These are phyloP conservation scores for Spergularia azorica DNA, from an alignment of 179 eudicot species.

Conservation along the genomic window DNA sequence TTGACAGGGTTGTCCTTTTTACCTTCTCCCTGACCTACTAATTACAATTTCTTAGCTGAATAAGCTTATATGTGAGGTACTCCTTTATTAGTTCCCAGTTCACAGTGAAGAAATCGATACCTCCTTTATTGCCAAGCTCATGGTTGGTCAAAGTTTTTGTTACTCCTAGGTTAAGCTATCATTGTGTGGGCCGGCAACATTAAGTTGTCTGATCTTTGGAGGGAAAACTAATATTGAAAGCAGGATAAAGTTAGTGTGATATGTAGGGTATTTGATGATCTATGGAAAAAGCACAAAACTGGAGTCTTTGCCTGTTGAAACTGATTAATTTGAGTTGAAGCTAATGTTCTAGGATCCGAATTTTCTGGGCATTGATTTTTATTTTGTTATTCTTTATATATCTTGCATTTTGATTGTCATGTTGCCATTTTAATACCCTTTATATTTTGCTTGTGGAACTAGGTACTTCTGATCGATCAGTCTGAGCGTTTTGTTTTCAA, in stretches of 20 bases:
- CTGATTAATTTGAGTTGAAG: not conserved
- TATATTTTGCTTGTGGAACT: slow-evolving; percentile 28
- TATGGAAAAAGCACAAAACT: not conserved
- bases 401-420: not conserved
- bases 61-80: too few species aligned
- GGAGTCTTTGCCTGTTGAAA: not conserved
- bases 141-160: not conserved
- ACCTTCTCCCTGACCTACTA: too few species aligned
- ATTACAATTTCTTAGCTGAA: too few species aligned
- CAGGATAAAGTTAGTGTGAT: not conserved
- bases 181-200: not conserved
- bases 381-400: not conserved
- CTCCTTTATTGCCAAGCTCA: not conserved
- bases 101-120: not conserved
- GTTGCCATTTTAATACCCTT: slow-evolving; percentile 19
- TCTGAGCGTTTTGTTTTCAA: slow-evolving; percentile 95
- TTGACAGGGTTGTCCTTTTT: too few species aligned
- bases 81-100: not conserved
- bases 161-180: not conserved
- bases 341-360: not conserved
- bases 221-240: not conserved
- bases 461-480: slow-evolving; percentile 95
- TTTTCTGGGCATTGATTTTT: not conserved
- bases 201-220: not conserved
- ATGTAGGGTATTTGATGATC: not conserved